phyloP scores from a whole-genome alignment of 2,329 filamentous ascomycete genomes.

The Cladosporium sp. region DNA sequence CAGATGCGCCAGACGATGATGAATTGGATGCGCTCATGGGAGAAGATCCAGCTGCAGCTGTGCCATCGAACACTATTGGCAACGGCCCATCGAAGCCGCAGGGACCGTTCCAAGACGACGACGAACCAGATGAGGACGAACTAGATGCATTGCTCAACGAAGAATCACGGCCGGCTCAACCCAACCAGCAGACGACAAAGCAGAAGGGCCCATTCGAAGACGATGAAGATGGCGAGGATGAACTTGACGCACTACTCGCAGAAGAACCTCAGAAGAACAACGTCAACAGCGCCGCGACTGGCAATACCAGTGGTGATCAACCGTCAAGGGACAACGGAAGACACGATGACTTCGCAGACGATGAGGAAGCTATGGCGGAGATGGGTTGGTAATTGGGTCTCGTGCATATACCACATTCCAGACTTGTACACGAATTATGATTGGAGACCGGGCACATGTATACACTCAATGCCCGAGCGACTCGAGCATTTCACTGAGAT shows the following conservation, averaged over 20 bases:
- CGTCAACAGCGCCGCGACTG: background rate
- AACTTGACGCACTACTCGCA: constrained; percentile 12
- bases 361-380: constrained; percentile 65
- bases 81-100: constrained; percentile 23
- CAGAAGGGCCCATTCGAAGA: constrained; percentile 12
- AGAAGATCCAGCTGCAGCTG: constrained; percentile 13
- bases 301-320: background rate
- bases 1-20: constrained; percentile 27
- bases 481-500: background rate
- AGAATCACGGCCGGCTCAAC: constrained; percentile 28
- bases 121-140: constrained; percentile 53
- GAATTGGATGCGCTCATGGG: constrained; percentile 31
- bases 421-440: background rate
- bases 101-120: constrained; percentile 32
- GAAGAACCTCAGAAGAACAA: background rate
- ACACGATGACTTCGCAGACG: constrained; percentile 56
- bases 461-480: background rate
- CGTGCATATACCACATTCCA: background rate
- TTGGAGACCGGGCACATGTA: background rate
- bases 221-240: constrained; percentile 13
- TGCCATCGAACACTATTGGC: background rate
- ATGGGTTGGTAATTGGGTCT: constrained; percentile 24
- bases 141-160: constrained; percentile 58
- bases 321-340: background rate
- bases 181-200: background rate